phyloP scores from a whole-genome alignment of 1,139 yeast species.

The Suhomyces terraborum region DNA sequence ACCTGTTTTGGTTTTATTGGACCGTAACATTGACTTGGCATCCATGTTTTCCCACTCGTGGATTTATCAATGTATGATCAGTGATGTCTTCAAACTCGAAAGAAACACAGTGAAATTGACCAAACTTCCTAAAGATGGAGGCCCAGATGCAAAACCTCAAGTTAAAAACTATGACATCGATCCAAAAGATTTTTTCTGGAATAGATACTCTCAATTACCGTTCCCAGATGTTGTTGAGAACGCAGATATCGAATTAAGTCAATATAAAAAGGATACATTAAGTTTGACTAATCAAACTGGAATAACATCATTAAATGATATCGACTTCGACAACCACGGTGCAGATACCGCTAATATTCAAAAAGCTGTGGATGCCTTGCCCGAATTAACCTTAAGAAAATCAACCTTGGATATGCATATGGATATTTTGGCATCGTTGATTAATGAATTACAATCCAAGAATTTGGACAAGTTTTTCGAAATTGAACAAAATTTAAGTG shows the following conservation, averaged over 20 bases:
- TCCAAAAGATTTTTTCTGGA: conserved; percentile 93
- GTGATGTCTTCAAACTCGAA: conserved; percentile 82
- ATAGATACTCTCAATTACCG: conserved; percentile 77
- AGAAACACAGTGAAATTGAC: conserved; percentile 66
- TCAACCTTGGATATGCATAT: conserved; percentile 92
- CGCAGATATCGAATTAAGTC: conserved; percentile 79
- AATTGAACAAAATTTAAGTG: conserved; percentile 76
- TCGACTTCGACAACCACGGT: conserved; percentile 62
- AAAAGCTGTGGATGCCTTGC: conserved; percentile 88
- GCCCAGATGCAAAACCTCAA: conserved; percentile 30
- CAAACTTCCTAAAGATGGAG: conserved; percentile 35
- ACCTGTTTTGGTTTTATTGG: conserved; percentile 78
- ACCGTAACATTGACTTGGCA: conserved; percentile 85
- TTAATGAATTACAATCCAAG: conserved; percentile 81
- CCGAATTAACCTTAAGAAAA: conserved; percentile 88
- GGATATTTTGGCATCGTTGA: conserved; percentile 85
- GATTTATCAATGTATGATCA: conserved; percentile 96
- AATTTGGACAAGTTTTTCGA: conserved; percentile 89
- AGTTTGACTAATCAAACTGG: conserved; percentile 84
- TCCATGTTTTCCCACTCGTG: conserved; percentile 97
- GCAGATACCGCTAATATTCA: conserved; percentile 74
- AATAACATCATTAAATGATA: conserved; percentile 65
- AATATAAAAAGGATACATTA: conserved; percentile 83
- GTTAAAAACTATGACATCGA: conserved; percentile 78
- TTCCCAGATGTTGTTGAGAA: conserved; percentile 98